Base-by-base conservation (phyloP, 495 filamentous ascomycete species). In the Acidomyces sp. region DNA sequence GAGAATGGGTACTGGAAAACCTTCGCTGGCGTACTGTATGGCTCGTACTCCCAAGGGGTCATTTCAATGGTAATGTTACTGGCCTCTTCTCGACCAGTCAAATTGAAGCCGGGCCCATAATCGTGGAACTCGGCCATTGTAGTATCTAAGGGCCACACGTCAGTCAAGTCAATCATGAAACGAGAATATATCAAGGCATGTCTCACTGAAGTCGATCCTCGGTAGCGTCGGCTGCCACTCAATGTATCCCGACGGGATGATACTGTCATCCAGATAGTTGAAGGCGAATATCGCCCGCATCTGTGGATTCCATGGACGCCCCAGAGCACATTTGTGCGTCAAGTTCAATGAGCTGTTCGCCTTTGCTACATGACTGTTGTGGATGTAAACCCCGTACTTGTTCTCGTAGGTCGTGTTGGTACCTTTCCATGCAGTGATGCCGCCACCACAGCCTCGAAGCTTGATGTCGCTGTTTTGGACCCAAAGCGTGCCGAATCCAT, bases 401-500 rank as follows among this genome's bases (percentile, higher is more conserved):
- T 78, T 78, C 4, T 49, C 48, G 42, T 70, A 74, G 17, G 71
- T 76, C 0, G 72, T 77, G 55, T 78, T 78, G 1, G 67, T 72
- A 11, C 72, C 74, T 39, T 78, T 78, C 74, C 73, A 77, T 5
- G 73, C 73, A n/a, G 71, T 75, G 34, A 77, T 67, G 33, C 74
- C 73, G 42, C 74, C 73, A 19, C 73, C 74, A 51, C 72, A 77
- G 37, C 54, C 53, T 22, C 74, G 66, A 19, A 78, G 62, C 3
- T 44, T 6, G 22, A 43, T 19, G 7, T 34, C 6, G 12, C 22
- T 27, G 23, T 39, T 15, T 12, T 21, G 26, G 10, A 39, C 37
- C 37, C 37, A 39, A 13, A 39, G 37, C 16, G 37, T 39, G 24
- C 37, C 37, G 37, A 39, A 39, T 55, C 54, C 54, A 27, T 57